Percentiles rank a stretch among this genome's conserved stretches.
Evolutionary conservation across 2,329 filamentous ascomycete genomes (phyloP).

Genomic region (Neonectria coccinea): DNA sequence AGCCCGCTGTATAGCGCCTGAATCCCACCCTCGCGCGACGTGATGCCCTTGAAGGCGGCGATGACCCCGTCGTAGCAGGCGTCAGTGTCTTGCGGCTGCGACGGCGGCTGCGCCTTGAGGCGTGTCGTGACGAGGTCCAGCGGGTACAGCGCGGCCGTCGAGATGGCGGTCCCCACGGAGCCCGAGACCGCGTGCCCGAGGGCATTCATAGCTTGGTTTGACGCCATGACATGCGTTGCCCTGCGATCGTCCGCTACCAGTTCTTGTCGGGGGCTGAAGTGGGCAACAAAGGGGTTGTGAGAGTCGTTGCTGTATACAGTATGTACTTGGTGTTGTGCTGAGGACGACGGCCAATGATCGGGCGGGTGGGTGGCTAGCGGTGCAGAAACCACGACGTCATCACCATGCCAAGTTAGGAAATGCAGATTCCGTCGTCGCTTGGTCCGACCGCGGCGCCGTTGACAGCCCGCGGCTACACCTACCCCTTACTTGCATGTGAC

Average conservation of each 20-base stretch:
- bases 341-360: not conserved
- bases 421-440: not conserved
- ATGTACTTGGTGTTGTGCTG: not conserved
- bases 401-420: conserved; percentile 2
- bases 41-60: conserved; percentile 79
- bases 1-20: conserved; percentile 77
- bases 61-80: conserved; percentile 72
- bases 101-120: conserved; percentile 79
- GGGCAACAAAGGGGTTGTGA: not conserved
- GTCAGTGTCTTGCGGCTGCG: conserved; percentile 56
- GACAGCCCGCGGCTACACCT: not conserved
- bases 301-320: not conserved
- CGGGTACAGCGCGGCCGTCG: conserved; percentile 83
- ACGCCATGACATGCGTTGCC: conserved; percentile 44
- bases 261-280: not conserved
- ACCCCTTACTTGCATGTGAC: conserved; percentile 1
- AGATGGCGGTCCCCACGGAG: conserved; percentile 80
- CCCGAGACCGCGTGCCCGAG: conserved; percentile 86
- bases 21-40: conserved; percentile 75
- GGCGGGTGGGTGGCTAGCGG: not conserved
- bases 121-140: conserved; percentile 85
- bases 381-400: conserved; percentile 21
- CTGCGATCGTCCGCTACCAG: not conserved
- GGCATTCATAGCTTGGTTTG: conserved; percentile 69
- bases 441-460: not conserved